A percentile compares a stretch with the other conserved stretches of the same genome.
Conservation (phyloP, 1,284 basidiomycete species). For the Trichosporon inkin region DNA sequence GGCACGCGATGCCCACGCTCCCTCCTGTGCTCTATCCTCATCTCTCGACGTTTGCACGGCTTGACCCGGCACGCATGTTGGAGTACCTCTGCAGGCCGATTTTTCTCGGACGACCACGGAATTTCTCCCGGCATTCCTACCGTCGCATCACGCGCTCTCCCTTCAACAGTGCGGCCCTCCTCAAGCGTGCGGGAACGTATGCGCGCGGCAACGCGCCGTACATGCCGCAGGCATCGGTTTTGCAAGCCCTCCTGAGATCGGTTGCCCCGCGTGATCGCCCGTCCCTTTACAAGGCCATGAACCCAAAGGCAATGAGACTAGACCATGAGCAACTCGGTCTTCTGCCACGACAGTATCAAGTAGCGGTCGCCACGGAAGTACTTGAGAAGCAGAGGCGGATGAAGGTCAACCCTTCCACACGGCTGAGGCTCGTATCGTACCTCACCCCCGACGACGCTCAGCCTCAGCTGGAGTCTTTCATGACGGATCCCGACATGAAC, state of each 20-base stretch:
- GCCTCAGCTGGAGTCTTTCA: neutral
- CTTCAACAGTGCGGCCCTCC: neutral
- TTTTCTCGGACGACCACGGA: neutral
- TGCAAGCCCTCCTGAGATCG: neutral
- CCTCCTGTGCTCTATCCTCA: neutral
- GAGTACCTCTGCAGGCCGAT: neutral
- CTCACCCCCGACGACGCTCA: neutral
- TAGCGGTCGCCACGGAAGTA: neutral
- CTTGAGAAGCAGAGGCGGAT: neutral
- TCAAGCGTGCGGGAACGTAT: neutral
- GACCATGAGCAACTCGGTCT: neutral
- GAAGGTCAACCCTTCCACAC: neutral
- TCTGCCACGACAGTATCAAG: neutral
- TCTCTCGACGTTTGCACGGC: neutral
- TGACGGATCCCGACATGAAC: neutral
- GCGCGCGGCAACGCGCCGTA: no score
- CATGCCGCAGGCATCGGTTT: neutral
- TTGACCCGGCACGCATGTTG: neutral
- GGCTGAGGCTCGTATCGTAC: neutral
- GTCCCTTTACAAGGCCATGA: neutral
- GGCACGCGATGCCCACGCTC: neutral
- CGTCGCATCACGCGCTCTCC: neutral
- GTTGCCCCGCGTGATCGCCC: neutral
- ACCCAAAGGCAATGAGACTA: neutral
- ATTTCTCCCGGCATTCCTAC: no score